Evolutionary conservation across 768 basidiomycete species (phyloP), one percentile per base, ranked within the genome.

Genomic region (Nidularia sp.): DNA sequence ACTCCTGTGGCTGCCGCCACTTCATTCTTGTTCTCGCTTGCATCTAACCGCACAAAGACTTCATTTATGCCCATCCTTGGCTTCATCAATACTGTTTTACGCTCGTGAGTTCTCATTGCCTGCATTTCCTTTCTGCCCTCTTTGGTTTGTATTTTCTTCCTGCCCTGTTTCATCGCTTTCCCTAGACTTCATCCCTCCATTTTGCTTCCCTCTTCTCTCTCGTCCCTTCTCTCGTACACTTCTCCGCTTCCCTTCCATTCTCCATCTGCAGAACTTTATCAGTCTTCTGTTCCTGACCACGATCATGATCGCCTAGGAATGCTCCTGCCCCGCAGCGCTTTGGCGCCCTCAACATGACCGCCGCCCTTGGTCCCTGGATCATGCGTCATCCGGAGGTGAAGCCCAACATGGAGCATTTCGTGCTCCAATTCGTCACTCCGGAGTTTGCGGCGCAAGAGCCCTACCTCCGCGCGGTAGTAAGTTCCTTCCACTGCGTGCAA

Each of bases 381-480:
- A 87, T 93, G 83, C 82, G 83, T 49, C 90, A 93, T 62, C 89
- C 90, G 6, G 84, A 89, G 34, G 86, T 93, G 54, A 86, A 83
- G 60, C 71, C 71, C 50, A 83, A 78, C 55, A 86, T 95, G 79
- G 90, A 93, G 65, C 75, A 80, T 25, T 92, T 95, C 66, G 70
- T 92, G 59, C 53, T 86, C 34, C 80, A 80, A 57, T 83, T 87
- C 55, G 87, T 95, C 34, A 76, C 86, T 45, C 88, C 88, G 7
- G 86, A 85, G 64, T 87, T 93, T 58, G 65, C 74, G 9, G 77
- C 77, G 34, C 62, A 72, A 3, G 83, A 92, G 55, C 83, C 86
- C 0, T 93, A 88, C 64, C 74, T 95, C 66, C 80, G 90, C 47
- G 81, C 86, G 12, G 84, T 92, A 49, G 93, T 88, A 62, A 54